Base-by-base conservation (phyloP, 208 protist species). In the Leishmania gerbilli region DNA sequence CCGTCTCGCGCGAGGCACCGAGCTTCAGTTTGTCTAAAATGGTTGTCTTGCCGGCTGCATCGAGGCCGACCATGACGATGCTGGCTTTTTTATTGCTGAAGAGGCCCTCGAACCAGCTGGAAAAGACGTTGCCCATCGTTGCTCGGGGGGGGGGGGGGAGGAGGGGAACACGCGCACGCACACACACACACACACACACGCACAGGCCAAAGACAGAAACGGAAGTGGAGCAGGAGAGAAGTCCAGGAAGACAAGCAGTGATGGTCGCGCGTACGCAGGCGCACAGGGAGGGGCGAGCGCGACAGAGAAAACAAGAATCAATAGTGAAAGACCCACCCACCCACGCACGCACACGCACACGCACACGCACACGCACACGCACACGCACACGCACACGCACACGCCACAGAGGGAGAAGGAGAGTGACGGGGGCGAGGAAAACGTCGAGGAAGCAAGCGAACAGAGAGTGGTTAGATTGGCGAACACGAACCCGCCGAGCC, bases 21-120 rank as follows among this genome's bases (percentile, higher is more conserved):
- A 99, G 93, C 87, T 99, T 99, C 11, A 99, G 86, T 81, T 99
- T 99, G 82, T 99, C 99, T 1, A 99, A 90, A 77, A 99, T 99
- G 2, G 98, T 99, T 42, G 99, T 99, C 89, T 99, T 99, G 37
- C 99, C 99, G 1, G 98, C 98, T 0, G 97, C 97, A 84, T 99
- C 98, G 67, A 99, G 95, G 62, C 98, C 97, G 45, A 99, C 88
- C 97, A 99, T 98, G 31, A 99, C 88, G 67, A 99, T 98, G 71
- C 89, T 94, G 13, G 95, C 97, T 79, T 99, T 97, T 86, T 97
- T 97, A 5, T 96, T 97, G 77, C 82, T 64, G 84, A 98, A 98
- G 56, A 97, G 83, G 67, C 81, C 71, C n/a, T 91, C 88, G 79
- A 95, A 92, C 87, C 84, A 92, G 77, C 86, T 89, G 37, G 79